phyloP scores from a whole-genome alignment of 2,329 filamentous ascomycete species.

The Parastagonospora avenae region DNA sequence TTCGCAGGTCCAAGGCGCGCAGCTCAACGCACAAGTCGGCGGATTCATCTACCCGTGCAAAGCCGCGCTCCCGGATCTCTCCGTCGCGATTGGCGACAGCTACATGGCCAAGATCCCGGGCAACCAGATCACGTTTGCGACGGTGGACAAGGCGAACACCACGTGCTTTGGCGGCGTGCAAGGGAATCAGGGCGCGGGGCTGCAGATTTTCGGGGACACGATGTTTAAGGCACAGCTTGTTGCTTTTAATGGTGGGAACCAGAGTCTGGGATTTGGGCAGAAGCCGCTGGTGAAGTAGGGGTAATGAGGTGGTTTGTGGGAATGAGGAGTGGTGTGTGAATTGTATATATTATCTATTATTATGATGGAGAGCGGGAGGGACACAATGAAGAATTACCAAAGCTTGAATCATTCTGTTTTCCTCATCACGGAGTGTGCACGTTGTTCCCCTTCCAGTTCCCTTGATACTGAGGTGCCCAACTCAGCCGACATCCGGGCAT shows the following conservation, averaged over 20 bases:
- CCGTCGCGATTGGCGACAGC: slow-evolving; percentile 61
- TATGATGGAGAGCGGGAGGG: background rate
- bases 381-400: no score
- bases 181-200: slow-evolving; percentile 55
- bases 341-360: background rate
- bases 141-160: slow-evolving; percentile 47
- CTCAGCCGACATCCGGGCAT: no score
- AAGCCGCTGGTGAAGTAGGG: slow-evolving; percentile 20
- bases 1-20: slow-evolving; percentile 46
- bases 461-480: no score
- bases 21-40: slow-evolving; percentile 44
- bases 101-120: slow-evolving; percentile 64
- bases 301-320: background rate
- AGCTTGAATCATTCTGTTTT: no score
- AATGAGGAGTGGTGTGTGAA: no score
- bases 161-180: slow-evolving; percentile 74
- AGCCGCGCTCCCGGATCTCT: slow-evolving; percentile 50
- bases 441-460: no score
- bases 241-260: slow-evolving; percentile 61
- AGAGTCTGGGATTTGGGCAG: slow-evolving; percentile 59
- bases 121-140: slow-evolving; percentile 47
- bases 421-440: no score
- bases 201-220: slow-evolving; percentile 69
- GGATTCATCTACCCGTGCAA: slow-evolving; percentile 53
- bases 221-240: slow-evolving; percentile 66